Conservation (phyloP, 2,329 filamentous ascomycete species). For the Penicillium sp. region DNA sequence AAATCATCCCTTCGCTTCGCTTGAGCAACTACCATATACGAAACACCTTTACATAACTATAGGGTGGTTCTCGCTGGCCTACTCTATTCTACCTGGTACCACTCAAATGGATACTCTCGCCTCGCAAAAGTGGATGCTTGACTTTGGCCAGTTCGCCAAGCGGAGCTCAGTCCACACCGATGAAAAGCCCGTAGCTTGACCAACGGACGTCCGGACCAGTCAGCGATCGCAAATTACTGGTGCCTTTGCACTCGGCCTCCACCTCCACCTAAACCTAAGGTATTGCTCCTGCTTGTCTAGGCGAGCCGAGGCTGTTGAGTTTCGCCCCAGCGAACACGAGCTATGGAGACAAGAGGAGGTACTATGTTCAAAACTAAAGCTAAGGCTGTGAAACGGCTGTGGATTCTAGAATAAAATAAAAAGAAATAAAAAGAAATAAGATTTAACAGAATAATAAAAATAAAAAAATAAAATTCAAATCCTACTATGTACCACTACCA, state of each 20-base stretch:
- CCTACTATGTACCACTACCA: not conserved
- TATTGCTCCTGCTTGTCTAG: constrained; percentile 3
- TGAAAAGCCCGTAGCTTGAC: not conserved
- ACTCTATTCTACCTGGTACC: too few relatives aligned
- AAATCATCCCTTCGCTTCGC: too few relatives aligned
- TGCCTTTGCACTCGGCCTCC: constrained; percentile 3
- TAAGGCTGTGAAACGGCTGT: too few relatives aligned
- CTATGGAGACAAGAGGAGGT: not conserved
- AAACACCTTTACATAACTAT: too few relatives aligned
- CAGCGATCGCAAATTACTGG: constrained; percentile 5
- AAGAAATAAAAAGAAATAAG: constrained; percentile 1
- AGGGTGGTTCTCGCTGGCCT: too few relatives aligned
- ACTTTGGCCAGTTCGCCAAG: too few relatives aligned
- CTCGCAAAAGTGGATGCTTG: too few relatives aligned
- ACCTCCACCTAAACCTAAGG: not conserved
- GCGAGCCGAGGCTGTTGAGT: constrained; percentile 1
- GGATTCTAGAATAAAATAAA: not conserved
- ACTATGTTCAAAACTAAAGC: too few relatives aligned
- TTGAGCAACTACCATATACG: too few relatives aligned
- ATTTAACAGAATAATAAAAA: not conserved
- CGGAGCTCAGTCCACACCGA: too few relatives aligned
- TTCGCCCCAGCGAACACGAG: too few relatives aligned
- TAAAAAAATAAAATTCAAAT: not conserved
- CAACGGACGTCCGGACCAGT: constrained; percentile 28
- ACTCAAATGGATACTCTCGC: too few relatives aligned